Conservation (phyloP, 257 asterid species). For the Forsythia viridissima region DNA sequence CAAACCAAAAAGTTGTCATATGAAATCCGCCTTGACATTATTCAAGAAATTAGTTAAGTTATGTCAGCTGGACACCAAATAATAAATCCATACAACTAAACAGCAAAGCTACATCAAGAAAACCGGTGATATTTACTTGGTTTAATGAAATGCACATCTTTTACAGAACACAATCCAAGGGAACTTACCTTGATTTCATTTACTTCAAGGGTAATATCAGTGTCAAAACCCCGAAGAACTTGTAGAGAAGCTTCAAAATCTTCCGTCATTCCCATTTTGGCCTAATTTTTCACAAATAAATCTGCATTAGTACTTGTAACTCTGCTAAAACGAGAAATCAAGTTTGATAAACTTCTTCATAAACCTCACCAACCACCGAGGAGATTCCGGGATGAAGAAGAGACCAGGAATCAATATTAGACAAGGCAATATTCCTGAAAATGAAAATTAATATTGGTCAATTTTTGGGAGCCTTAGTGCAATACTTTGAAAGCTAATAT, state of each 20-base stretch:
- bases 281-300: slow-evolving; percentile 38
- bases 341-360: slow-evolving; percentile 1
- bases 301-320: slow-evolving; percentile 5
- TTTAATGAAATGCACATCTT: background rate
- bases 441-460: slow-evolving; percentile 24
- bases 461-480: background rate
- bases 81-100: background rate
- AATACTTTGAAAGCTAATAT: background rate
- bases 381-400: slow-evolving; percentile 84
- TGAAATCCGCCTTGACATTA: slow-evolving; percentile 7
- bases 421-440: slow-evolving; percentile 77
- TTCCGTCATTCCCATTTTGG: slow-evolving; percentile 62
- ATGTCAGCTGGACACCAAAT: background rate
- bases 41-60: slow-evolving; percentile 9
- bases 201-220: slow-evolving; percentile 64
- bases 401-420: slow-evolving; percentile 67
- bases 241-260: slow-evolving; percentile 71
- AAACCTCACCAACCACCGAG: slow-evolving; percentile 86
- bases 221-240: slow-evolving; percentile 69
- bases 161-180: background rate
- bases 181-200: slow-evolving; percentile 53
- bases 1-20: slow-evolving; percentile 14
- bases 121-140: background rate
- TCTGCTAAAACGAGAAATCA: background rate
- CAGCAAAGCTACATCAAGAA: background rate